Percentiles rank a stretch among this genome's conserved stretches.
Evolutionary conservation across 75 land plant species (phyloP).

Genomic region (Cunninghamia lanceolata): DNA sequence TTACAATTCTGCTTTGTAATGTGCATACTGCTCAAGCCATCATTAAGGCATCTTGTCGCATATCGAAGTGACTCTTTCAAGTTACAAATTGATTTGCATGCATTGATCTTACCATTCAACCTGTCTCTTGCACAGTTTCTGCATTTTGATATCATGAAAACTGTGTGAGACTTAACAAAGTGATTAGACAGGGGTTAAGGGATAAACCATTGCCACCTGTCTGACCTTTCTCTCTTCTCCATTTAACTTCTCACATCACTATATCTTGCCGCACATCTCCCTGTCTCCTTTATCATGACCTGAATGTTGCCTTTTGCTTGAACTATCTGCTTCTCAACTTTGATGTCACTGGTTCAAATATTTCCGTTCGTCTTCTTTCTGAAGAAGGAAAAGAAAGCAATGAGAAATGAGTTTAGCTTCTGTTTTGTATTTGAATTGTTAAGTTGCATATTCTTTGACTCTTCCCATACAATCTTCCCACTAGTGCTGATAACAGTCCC

Average conservation of each 20-base stretch:
- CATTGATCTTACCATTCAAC: background rate
- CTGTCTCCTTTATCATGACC: background rate
- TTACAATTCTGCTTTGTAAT: too few relatives aligned
- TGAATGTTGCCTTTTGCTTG: background rate
- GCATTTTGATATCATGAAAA: background rate
- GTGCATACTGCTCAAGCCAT: too few relatives aligned
- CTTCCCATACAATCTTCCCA: background rate
- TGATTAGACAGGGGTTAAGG: background rate
- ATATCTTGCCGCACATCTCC: background rate
- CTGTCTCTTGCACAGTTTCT: background rate
- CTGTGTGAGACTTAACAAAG: background rate
- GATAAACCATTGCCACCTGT: background rate
- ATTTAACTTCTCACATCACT: background rate
- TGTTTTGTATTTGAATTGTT: background rate
- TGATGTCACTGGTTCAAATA: too few relatives aligned
- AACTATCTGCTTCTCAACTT: too few relatives aligned
- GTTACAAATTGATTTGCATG: too few relatives aligned
- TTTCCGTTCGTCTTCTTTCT: background rate
- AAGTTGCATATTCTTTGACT: background rate
- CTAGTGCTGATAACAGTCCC: background rate
- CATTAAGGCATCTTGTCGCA: too few relatives aligned
- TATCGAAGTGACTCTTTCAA: too few relatives aligned
- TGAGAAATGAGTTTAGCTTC: background rate
- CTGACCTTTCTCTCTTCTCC: background rate
- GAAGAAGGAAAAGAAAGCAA: background rate